Evolutionary conservation across 305 asterid species (phyloP).

Genomic region (Salvia sclarea): DNA sequence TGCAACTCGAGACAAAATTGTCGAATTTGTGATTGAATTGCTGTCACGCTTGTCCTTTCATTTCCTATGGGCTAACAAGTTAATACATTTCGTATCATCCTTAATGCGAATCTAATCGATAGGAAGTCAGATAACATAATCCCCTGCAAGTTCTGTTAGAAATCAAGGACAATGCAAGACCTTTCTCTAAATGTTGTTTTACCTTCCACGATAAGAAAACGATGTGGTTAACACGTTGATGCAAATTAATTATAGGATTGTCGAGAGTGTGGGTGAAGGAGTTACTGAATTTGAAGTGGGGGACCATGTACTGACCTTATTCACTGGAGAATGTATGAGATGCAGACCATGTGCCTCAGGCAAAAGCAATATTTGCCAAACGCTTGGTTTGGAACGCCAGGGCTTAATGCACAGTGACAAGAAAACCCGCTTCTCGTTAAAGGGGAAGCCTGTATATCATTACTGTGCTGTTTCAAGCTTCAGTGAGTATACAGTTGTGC

Average conservation of each 20-base stretch:
- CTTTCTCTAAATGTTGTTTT: neutral
- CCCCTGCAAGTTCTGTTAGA: neutral
- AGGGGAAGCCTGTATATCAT: constrained; percentile 74
- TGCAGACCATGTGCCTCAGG: constrained; percentile 77
- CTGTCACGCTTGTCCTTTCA: neutral
- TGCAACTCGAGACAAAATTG: neutral
- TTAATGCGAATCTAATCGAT: neutral
- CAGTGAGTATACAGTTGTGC: constrained; percentile 87
- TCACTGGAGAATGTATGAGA: constrained; percentile 88
- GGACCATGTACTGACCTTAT: constrained; percentile 82
- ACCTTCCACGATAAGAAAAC: constrained; percentile 9
- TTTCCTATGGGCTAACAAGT: constrained; percentile 1
- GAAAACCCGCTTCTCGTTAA: constrained; percentile 73
- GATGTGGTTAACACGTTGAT: constrained; percentile 20
- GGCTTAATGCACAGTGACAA: constrained; percentile 92
- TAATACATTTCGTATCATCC: neutral
- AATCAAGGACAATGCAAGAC: neutral
- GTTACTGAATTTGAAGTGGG: constrained; percentile 80
- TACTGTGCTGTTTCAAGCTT: constrained; percentile 97
- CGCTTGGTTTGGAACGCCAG: constrained; percentile 77
- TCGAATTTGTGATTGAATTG: neutral
- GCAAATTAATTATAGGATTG: constrained; percentile 63
- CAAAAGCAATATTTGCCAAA: constrained; percentile 83
- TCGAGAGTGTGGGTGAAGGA: constrained; percentile 87
- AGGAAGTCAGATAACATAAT: neutral